Evolutionary conservation across 345 rosid species (phyloP).

Genomic region (Euclidium syriacum): DNA sequence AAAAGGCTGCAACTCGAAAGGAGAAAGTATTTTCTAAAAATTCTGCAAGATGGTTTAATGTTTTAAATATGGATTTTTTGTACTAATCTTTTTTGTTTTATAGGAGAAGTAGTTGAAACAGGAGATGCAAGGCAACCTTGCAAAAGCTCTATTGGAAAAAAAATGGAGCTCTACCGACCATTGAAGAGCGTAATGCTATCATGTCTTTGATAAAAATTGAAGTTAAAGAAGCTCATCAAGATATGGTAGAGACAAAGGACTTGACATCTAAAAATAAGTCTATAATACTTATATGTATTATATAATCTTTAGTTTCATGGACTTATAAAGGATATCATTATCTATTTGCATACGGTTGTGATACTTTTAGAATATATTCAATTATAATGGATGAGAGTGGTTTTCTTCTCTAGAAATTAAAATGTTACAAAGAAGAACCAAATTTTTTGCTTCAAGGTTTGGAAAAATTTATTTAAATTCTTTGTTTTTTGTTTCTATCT

Average conservation of each 20-base stretch:
- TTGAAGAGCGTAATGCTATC: conserved; percentile 52
- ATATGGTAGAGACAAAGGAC: conserved; percentile 45
- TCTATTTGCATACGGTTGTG: conserved; percentile 47
- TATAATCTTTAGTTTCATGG: no score
- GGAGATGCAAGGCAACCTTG: conserved; percentile 52
- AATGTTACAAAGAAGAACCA: conserved; percentile 33
- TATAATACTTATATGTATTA: no score
- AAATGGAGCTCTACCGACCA: conserved; percentile 46
- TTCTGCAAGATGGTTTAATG: neutral
- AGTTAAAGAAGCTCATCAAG: conserved; percentile 54
- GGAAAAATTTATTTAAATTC: neutral
- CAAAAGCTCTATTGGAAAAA: conserved; percentile 49
- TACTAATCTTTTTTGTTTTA: neutral
- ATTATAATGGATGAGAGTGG: conserved; percentile 42
- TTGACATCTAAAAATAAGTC: conserved; percentile 45
- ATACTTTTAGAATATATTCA: conserved; percentile 68
- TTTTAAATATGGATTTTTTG: no score
- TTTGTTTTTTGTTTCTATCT: neutral
- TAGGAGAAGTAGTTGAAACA: conserved; percentile 62
- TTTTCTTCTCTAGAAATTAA: conserved; percentile 56
- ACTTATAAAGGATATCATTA: no score
- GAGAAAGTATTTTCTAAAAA: conserved; percentile 44
- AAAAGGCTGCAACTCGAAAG: conserved; percentile 48
- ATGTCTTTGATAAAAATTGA: conserved; percentile 49
- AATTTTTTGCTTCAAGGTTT: conserved; percentile 71